Base-by-base conservation (phyloP, 768 basidiomycete genomes). In the Boletellus sp. region DNA sequence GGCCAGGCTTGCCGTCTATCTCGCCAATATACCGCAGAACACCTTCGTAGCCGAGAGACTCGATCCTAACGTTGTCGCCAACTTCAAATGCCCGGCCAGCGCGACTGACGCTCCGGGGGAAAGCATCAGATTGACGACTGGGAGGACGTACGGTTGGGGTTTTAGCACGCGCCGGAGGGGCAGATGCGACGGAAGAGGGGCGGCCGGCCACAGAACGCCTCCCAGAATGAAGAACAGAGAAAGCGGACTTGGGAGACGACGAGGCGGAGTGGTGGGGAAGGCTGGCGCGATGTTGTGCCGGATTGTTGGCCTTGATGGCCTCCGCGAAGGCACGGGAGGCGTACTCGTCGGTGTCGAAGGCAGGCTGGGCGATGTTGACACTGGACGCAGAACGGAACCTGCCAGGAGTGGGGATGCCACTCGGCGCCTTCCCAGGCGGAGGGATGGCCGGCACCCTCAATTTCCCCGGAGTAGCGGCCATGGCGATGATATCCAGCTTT, bases 41-140 rank as follows among this genome's bases (percentile, higher is more conserved):
- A 16, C 95, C 95, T 64, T 96, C 94, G 65, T 87, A 87, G 0
- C 93, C 93, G 39, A 92, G 77, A 10, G 86, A 89, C 60, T 93
- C 91, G 38, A 96, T 87, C 55, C 88, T 74, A 33, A 97, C 94
- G 57, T 76, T 80, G 60, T 94, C 90, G 3, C 90, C 94, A 5
- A 87, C 72, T 9, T 85, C 80, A 51, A 86, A 87, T 3, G 69
- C 48, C 55, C 72, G 69, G 6, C 70, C 70, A 10, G 72, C 60
- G 46, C 81, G 74, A 57, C 75, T 76, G 16, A 73, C 59, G 56
- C 72, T 72, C 55, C 78, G 78, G 16, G 65, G 57, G 55, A 77
- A 74, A 3, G 70, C 70, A 56, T 90, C 87, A 7, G 86, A 84
- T 43, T 81, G 78, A 19, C 89, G 80, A 58, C 85, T 88, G 12